Evolutionary conservation across 305 asterid species (phyloP).

Genomic region (Striga hermonthica): DNA sequence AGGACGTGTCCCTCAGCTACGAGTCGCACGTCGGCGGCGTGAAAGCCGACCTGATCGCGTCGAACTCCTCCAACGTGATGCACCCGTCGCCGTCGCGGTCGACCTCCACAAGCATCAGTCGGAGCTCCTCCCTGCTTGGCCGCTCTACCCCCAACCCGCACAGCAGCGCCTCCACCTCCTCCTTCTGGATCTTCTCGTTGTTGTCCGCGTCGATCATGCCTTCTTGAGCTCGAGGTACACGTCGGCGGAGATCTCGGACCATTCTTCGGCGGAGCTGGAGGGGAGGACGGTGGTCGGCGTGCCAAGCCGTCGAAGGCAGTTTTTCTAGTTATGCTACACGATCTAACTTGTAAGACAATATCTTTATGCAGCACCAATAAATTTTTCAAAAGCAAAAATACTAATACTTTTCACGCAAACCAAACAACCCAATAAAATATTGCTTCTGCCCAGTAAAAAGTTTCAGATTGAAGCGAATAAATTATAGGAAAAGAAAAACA

Average conservation of each 20-base stretch:
- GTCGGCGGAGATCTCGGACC: conserved; percentile 47
- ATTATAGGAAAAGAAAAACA: no score
- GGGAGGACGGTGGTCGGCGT: conserved; percentile 72
- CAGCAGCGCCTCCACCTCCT: conserved; percentile 41
- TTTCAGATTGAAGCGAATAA: no score
- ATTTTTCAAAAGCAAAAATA: no score
- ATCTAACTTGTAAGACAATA: no score
- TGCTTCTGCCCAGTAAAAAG: no score
- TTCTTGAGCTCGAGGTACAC: conserved; percentile 44
- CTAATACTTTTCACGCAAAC: no score
- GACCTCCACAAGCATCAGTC: conserved; percentile 46
- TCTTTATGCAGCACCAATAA: no score
- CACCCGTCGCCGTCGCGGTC: conserved; percentile 72
- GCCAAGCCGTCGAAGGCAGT: conserved; percentile 31
- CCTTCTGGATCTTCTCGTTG: conserved; percentile 49
- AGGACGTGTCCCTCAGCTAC: conserved; percentile 52
- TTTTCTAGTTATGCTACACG: no score
- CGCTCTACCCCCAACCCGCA: not conserved
- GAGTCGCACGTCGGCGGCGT: conserved; percentile 56
- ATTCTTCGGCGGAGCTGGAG: conserved; percentile 38
- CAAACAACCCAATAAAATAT: no score
- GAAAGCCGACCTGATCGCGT: conserved; percentile 54
- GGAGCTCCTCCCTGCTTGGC: conserved; percentile 51
- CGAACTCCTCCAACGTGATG: conserved; percentile 58
- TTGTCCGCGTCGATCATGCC: conserved; percentile 52